A percentile compares a stretch with the other conserved stretches of the same genome.
Conservation (phyloP, 331 rosid species). For the Phaseolus coccineus region DNA sequence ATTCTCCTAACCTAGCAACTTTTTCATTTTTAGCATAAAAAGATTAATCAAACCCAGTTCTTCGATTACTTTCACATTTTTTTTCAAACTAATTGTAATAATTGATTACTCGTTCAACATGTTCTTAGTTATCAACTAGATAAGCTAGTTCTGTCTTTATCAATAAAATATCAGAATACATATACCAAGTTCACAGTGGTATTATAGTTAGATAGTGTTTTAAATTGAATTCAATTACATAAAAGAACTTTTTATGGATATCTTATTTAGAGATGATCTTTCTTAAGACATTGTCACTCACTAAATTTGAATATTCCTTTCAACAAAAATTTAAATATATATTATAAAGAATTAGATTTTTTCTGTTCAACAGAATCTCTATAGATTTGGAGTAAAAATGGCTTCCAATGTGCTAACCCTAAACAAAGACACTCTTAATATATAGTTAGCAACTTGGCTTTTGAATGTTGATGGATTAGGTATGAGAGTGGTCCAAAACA, state of each 20-base stretch:
- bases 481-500: constrained; percentile 12
- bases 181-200: neutral
- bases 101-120: neutral
- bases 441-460: neutral
- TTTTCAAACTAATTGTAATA: neutral
- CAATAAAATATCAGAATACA: neutral
- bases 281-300: too few relatives aligned
- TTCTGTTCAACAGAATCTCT: neutral
- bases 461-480: neutral
- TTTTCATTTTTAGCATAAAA: neutral
- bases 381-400: neutral
- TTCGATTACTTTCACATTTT: neutral
- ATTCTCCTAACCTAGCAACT: neutral
- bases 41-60: neutral
- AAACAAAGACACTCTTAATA: neutral
- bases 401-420: neutral
- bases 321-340: too few relatives aligned
- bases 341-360: too few relatives aligned
- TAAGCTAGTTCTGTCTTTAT: neutral
- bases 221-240: too few relatives aligned
- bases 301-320: too few relatives aligned
- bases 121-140: neutral
- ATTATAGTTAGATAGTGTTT: neutral
- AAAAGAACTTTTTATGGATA: too few relatives aligned
- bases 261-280: too few relatives aligned